A percentile compares a stretch with the other conserved stretches of the same genome.
These are phyloP conservation scores for Blastocystis sp. DNA, from an alignment of 352 stramenopile species.

Conservation along the genomic window DNA sequence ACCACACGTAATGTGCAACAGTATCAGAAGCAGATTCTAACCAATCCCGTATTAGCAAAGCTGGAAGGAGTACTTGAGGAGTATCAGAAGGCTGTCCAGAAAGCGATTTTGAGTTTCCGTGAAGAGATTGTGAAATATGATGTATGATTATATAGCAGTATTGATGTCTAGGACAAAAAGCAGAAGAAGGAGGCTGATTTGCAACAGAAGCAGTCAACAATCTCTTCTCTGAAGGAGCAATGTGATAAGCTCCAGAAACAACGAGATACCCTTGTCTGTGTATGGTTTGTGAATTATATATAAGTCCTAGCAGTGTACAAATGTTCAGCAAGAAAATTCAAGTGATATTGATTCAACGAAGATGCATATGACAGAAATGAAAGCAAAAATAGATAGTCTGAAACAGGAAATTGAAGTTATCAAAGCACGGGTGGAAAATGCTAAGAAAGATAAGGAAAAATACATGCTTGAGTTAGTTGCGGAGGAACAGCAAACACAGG, in stretches of 20 bases:
- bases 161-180: conserved; percentile 10
- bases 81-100: background rate
- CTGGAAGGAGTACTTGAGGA: conserved; percentile 18
- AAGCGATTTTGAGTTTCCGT: background rate
- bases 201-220: background rate
- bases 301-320: background rate
- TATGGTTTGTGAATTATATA: background rate
- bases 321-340: background rate
- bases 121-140: conserved; percentile 45
- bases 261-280: background rate
- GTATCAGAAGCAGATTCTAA: conserved; percentile 24
- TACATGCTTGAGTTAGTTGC: background rate
- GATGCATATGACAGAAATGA: background rate
- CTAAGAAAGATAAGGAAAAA: background rate
- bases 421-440: background rate
- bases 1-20: conserved; percentile 17
- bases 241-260: conserved; percentile 11
- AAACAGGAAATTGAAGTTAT: background rate
- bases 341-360: background rate
- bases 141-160: background rate
- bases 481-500: conserved; percentile 16
- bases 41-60: background rate
- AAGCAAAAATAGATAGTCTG: background rate
- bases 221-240: background rate
- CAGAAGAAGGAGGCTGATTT: conserved; percentile 44